These are phyloP conservation scores for Coniochaeta ligniaria DNA, from an alignment of 2,329 filamentous ascomycete genomes.

Conservation along the genomic window DNA sequence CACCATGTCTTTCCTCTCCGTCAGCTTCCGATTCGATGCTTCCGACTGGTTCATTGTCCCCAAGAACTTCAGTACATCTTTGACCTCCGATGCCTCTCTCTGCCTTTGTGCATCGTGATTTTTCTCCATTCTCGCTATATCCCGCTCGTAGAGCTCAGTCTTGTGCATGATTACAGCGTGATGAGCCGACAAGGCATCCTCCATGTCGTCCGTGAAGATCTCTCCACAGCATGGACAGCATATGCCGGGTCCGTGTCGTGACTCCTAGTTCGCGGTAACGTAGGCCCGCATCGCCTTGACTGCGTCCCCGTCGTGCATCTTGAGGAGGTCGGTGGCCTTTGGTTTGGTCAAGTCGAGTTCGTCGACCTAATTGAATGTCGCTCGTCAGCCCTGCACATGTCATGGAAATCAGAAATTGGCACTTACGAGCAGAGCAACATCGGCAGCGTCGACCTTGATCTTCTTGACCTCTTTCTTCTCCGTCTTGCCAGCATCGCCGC, in stretches of 20 bases:
- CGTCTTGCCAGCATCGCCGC: conserved; percentile 21
- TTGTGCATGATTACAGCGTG: too few species aligned
- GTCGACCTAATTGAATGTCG: conserved; percentile 41
- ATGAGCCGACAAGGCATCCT: too few species aligned
- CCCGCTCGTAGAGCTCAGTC: too few species aligned
- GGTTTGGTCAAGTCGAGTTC: conserved; percentile 64
- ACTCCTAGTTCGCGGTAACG: conserved; percentile 13
- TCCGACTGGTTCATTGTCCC: too few species aligned
- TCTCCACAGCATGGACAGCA: not conserved
- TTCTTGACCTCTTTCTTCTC: conserved; percentile 44
- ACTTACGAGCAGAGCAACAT: conserved; percentile 63
- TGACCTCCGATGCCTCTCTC: too few species aligned
- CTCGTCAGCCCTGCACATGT: not conserved
- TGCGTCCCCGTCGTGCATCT: conserved; percentile 62
- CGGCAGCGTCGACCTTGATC: conserved; percentile 67
- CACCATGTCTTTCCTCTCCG: too few species aligned
- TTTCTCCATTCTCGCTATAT: too few species aligned
- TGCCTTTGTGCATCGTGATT: too few species aligned
- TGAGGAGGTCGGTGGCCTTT: conserved; percentile 69
- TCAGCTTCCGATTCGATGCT: too few species aligned
- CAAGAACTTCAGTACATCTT: too few species aligned
- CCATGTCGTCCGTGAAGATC: not conserved
- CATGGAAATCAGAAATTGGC: not conserved
- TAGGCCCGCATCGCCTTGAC: conserved; percentile 60
- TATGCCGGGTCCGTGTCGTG: not conserved